Conservation (phyloP, 371 early-diverging fungal species). For the Lichtheimia corymbifera region DNA sequence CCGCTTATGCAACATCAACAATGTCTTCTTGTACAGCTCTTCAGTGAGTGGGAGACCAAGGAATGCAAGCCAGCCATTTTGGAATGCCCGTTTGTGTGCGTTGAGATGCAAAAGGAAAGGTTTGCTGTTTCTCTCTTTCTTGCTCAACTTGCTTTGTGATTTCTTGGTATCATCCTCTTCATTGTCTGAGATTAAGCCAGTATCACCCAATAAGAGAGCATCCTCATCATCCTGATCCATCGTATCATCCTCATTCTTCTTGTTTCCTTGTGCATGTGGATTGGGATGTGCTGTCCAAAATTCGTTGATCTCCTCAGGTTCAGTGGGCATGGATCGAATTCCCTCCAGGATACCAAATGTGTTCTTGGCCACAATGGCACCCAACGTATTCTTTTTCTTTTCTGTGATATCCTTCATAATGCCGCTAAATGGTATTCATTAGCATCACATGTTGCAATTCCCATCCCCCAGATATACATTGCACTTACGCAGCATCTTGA, state of each 20-base stretch:
- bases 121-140: conserved; percentile 28
- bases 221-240: conserved; percentile 13
- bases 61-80: conserved; percentile 81
- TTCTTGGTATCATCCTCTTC: conserved; percentile 46
- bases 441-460: no score
- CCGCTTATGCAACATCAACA: conserved; percentile 81
- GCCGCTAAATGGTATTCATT: not conserved
- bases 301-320: conserved; percentile 58
- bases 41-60: conserved; percentile 71
- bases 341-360: conserved; percentile 56
- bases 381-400: not conserved
- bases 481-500: conserved; percentile 54
- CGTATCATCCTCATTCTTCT: conserved; percentile 22
- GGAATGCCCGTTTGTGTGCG: conserved; percentile 63
- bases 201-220: conserved; percentile 24
- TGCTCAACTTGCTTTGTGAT: conserved; percentile 24
- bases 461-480: not conserved
- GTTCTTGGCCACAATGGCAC: conserved; percentile 42
- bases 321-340: conserved; percentile 63
- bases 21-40: conserved; percentile 76
- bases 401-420: not conserved
- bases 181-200: conserved; percentile 32
- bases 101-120: conserved; percentile 38
- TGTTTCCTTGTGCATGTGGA: conserved; percentile 25
- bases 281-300: conserved; percentile 62